Conservation (phyloP, 805 yeast genomes). For the Myxozyma mucilagina region DNA sequence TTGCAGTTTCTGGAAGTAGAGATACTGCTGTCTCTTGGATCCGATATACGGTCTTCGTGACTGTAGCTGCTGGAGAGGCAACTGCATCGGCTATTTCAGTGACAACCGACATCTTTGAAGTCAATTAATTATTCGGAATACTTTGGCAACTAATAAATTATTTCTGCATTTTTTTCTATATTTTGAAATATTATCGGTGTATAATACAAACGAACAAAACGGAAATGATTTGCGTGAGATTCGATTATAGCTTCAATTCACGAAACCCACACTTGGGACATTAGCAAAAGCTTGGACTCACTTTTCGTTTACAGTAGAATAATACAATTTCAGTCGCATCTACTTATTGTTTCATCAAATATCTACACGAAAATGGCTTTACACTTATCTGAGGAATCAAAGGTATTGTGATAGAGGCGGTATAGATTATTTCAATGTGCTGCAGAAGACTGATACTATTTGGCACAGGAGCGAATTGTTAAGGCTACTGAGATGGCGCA, state of each 20-base stretch:
- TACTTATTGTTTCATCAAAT: not conserved
- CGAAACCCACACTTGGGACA: not conserved
- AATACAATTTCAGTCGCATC: not conserved
- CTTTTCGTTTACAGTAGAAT: not conserved
- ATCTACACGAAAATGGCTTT: constrained; percentile 33
- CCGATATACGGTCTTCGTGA: constrained; percentile 9
- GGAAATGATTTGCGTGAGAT: too few species aligned
- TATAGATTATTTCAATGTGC: not conserved
- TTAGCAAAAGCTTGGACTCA: not conserved
- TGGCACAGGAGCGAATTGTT: constrained; percentile 75
- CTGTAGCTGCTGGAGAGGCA: not conserved
- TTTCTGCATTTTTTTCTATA: not conserved
- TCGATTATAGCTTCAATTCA: not conserved
- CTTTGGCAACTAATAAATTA: not conserved
- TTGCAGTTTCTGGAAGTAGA: not conserved
- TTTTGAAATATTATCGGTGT: too few species aligned
- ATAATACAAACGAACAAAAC: too few species aligned
- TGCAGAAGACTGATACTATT: not conserved
- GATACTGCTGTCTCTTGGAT: constrained; percentile 6
- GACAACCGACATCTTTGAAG: not conserved
- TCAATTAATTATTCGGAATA: too few species aligned
- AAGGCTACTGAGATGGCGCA: constrained; percentile 80
- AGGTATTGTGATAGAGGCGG: constrained; percentile 33
- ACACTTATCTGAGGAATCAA: constrained; percentile 45
- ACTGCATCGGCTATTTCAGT: not conserved